Evolutionary conservation across 2,329 filamentous ascomycete species (phyloP), one percentile per base, ranked within the genome.

Genomic region (Diaporthe nobilis): DNA sequence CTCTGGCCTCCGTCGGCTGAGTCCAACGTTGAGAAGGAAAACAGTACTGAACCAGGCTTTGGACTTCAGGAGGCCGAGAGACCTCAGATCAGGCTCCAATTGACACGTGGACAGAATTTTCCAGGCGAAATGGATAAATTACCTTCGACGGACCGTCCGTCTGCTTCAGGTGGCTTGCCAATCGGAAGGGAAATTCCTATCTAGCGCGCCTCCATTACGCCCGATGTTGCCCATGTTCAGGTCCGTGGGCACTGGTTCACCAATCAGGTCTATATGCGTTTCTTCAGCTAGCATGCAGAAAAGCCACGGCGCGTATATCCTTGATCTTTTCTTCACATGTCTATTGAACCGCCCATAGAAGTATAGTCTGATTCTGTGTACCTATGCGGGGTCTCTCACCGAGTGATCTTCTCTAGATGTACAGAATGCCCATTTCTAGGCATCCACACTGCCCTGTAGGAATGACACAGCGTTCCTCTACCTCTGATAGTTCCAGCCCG

Each of bases 161-260:
- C 3, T 51, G 10, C 22, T 84, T 20, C 28, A 31, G 25, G 25
- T 10, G 15, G 13, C 51, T 55, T 55, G 3, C 51, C 2, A 55
- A 55, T 55, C 25, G 13, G 25, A 31, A 55, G n/a, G 13, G 4
- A 31, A 5, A 8, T 28, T 12, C 51, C 51, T 7, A 12, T 1
- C 12, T 0, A 55, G 51, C 51, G 51, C 12, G 51, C 51, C 51
- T 55, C 25, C n/a, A 17, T 20, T 55, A 55, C 51, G 51, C 51
- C 51, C 25, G 51, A 55, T 1, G 51, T 31, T 31, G 51, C 51
- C 2, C 51, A 9, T 55, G 51, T 13, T 12, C 4, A 13, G 37
- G 37, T 13, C 37, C 37, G 12, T 39, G 28, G 1, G 20, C 25
- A 17, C 5, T 3, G 25, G 6, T 17, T 25, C n/a, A 55, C 7